phyloP scores from a whole-genome alignment of 805 yeast genomes.

The Danielia reshetovae region DNA sequence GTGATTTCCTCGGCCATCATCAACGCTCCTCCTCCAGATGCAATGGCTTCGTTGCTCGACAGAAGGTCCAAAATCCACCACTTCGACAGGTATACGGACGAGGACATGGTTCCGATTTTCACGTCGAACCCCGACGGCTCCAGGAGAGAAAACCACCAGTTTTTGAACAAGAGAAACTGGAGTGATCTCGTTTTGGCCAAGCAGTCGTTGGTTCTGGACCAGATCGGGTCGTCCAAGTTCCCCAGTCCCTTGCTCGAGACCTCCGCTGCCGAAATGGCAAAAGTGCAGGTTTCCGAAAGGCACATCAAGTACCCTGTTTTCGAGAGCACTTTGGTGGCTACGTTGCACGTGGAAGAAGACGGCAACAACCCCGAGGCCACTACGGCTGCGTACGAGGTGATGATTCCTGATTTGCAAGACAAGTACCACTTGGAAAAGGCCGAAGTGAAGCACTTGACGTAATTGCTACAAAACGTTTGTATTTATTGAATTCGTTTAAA shows the following conservation, averaged over 20 bases:
- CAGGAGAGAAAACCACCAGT: constrained; percentile 44
- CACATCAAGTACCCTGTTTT: constrained; percentile 52
- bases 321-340: constrained; percentile 57
- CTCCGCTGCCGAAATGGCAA: constrained; percentile 9
- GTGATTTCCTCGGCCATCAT: constrained; percentile 87
- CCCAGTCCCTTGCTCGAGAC: constrained; percentile 40
- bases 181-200: constrained; percentile 58
- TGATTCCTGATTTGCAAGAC: constrained; percentile 58
- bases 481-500: background rate
- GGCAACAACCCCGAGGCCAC: constrained; percentile 42
- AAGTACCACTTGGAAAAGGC: constrained; percentile 27
- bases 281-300: constrained; percentile 17
- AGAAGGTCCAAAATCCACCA: constrained; percentile 66
- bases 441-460: constrained; percentile 29
- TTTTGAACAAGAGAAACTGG: constrained; percentile 69
- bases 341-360: constrained; percentile 71
- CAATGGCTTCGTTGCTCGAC: constrained; percentile 72
- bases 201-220: constrained; percentile 23
- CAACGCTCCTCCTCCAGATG: constrained; percentile 89
- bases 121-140: constrained; percentile 52
- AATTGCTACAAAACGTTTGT: background rate
- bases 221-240: constrained; percentile 21
- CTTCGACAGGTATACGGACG: constrained; percentile 62
- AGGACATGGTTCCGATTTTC: constrained; percentile 78
- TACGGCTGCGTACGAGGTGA: constrained; percentile 63